Base-by-base conservation (phyloP, 1,284 basidiomycete species). In the Trichosporon faecale region DNA sequence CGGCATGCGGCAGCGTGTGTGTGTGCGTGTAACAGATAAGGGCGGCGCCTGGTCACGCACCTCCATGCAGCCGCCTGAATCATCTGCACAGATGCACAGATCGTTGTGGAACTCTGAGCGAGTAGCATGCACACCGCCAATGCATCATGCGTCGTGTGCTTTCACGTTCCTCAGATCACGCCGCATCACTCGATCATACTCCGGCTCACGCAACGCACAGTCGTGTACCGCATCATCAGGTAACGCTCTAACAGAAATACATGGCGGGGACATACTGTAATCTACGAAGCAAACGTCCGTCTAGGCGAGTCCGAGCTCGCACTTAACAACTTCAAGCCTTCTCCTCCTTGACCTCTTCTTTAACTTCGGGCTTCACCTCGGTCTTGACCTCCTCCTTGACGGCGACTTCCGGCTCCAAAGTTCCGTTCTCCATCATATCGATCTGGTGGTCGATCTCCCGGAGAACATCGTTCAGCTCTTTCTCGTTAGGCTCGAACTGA, bases 401-500 rank as follows among this genome's bases (percentile, higher is more conserved):
- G 66, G 66, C 68, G 23, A n/a, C 37, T 31, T 35, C 18, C 27
- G 46, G 57, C 57, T 61, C 57, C 9, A 61, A n/a, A 2, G 27
- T 21, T 1, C 57, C 57, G 18, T 31, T 57, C 33, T 37, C 35
- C 35, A 14, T 27, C 35, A 61, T 14, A 14, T n/a, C 29, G 11
- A 57, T 27, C 21, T 25, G 33, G 37, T 52, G 11, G 31, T 55
- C 23, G 12, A 35, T 60, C 52, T 66, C 23, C 16, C 35, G 35
- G 16, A 49, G 25, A 23, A 31, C 27, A 9, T 35, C 80, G 88
- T 61, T 61, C 57, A 61, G 66, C 75, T 93, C 93, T 71, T 85
- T 80, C 76, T 94, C 97, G 60, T 88, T 88, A 2, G 94, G 94
- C 78, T 98, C 96, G 77, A 92, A 98, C 73, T 93, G 90, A 73